phyloP scores from a whole-genome alignment of 768 basidiomycete species.

The Pluteus cervinus region DNA sequence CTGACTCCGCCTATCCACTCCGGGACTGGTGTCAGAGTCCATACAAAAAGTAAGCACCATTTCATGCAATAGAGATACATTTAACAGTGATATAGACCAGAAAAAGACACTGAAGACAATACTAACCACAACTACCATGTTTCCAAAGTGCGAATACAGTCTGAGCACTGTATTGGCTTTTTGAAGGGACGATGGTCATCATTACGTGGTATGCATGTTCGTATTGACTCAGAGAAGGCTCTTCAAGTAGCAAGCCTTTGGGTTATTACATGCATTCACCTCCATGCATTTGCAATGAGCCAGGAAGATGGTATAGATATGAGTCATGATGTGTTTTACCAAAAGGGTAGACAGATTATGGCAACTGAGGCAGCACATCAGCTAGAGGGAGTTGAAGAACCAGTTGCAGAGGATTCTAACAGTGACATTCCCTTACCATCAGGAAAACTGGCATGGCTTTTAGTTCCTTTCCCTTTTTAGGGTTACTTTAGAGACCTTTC shows the following conservation, averaged over 20 bases:
- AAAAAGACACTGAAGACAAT: conserved; percentile 14
- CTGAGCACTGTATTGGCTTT: conserved; percentile 24
- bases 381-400: conserved; percentile 5
- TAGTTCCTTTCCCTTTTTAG: too few relatives aligned
- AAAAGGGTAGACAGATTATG: conserved; percentile 4
- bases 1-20: conserved; percentile 24
- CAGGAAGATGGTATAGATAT: conserved; percentile 12
- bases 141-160: conserved; percentile 18
- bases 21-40: conserved; percentile 15
- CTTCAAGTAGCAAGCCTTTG: conserved; percentile 17
- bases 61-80: too few relatives aligned
- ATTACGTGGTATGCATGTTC: conserved; percentile 15
- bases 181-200: conserved; percentile 23
- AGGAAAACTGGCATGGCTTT: too few relatives aligned
- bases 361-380: conserved; percentile 1
- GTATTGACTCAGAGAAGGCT: conserved; percentile 13
- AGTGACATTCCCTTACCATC: too few relatives aligned
- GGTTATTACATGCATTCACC: conserved; percentile 23
- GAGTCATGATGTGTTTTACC: conserved; percentile 7
- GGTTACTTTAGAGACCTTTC: too few relatives aligned
- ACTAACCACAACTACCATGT: conserved; percentile 17
- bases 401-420: conserved; percentile 1
- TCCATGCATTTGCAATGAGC: conserved; percentile 23
- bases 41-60: conserved; percentile 19
- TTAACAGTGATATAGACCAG: conserved; percentile 17